Conservation (phyloP, 169 alveolate species). For the Perkinsus marinus region DNA sequence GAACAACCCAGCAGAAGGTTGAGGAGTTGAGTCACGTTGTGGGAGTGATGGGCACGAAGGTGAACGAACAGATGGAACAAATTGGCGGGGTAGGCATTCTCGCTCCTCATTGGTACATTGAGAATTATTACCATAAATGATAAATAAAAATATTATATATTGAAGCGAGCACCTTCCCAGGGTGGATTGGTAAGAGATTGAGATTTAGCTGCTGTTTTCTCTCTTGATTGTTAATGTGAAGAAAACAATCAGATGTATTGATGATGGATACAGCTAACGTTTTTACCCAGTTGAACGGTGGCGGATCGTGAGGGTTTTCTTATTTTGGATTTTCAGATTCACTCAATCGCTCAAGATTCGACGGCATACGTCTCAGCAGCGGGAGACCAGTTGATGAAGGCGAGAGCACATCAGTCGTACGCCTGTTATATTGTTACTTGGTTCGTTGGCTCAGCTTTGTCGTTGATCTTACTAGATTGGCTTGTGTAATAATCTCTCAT, state of each 20-base stretch:
- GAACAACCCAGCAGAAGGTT: neutral
- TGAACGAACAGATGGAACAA: neutral
- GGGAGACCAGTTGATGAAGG: neutral
- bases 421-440: neutral
- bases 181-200: too few species aligned
- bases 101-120: neutral
- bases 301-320: too few species aligned
- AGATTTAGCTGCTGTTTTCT: too few species aligned
- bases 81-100: neutral
- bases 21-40: neutral
- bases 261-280: too few species aligned
- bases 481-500: neutral
- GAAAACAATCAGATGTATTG: too few species aligned
- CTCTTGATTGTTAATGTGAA: too few species aligned
- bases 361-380: neutral
- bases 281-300: too few species aligned
- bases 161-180: too few species aligned
- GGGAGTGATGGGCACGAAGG: neutral
- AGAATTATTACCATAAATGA: too few species aligned
- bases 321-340: neutral
- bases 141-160: too few species aligned
- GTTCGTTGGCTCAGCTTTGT: neutral
- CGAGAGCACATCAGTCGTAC: neutral
- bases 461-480: neutral
- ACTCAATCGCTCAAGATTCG: neutral